phyloP scores from a whole-genome alignment of 2,329 filamentous ascomycete species.

The Hymenoscyphus infarciens region DNA sequence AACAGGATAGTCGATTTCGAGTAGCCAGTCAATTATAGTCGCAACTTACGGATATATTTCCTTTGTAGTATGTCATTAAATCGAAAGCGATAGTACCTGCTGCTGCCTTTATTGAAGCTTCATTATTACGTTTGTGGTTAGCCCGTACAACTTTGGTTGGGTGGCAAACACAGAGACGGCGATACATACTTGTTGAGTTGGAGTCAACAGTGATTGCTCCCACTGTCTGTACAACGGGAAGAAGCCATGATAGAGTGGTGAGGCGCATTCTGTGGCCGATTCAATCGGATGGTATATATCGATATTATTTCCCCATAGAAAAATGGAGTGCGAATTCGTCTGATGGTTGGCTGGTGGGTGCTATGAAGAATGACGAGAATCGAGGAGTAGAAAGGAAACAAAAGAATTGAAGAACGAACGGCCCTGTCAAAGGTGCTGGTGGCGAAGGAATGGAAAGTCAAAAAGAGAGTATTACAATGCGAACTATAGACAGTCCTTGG shows the following conservation, averaged over 20 bases:
- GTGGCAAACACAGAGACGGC: neutral
- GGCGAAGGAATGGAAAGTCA: slow-evolving; percentile 19
- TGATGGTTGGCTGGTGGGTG: neutral
- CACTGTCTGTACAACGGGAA: slow-evolving; percentile 18
- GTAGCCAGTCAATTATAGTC: neutral
- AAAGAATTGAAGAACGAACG: slow-evolving; percentile 18
- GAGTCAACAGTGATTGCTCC: slow-evolving; percentile 28
- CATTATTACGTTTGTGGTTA: neutral
- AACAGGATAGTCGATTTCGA: neutral
- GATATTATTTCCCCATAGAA: slow-evolving; percentile 9
- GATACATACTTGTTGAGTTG: slow-evolving; percentile 27
- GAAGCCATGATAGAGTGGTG: slow-evolving; percentile 24
- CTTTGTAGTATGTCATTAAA: slow-evolving; percentile 50
- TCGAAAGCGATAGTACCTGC: slow-evolving; percentile 42
- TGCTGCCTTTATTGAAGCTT: slow-evolving; percentile 36
- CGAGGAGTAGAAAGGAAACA: slow-evolving; percentile 3
- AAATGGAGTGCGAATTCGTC: slow-evolving; percentile 4
- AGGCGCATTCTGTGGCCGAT: slow-evolving; percentile 25
- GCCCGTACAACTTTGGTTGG: neutral
- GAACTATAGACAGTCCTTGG: slow-evolving; percentile 20
- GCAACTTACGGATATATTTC: slow-evolving; percentile 43
- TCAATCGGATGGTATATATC: slow-evolving; percentile 4
- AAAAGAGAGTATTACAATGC: slow-evolving; percentile 9
- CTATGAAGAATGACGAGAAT: neutral
- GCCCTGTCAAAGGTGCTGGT: slow-evolving; percentile 31